These are phyloP conservation scores for Arachis monticola DNA, from an alignment of 331 rosid genomes.

Conservation along the genomic window DNA sequence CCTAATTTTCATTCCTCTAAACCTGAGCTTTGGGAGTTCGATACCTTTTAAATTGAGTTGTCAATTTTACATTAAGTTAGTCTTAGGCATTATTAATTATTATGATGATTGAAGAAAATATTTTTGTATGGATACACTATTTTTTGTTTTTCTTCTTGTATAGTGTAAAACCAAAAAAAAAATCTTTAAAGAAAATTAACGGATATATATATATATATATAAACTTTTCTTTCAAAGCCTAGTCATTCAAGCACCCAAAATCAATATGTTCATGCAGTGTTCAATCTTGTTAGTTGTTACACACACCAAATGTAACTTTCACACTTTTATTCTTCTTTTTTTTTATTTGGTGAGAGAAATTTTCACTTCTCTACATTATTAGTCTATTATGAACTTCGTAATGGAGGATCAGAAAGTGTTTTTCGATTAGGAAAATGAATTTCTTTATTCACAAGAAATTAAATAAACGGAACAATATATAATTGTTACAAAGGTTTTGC, in stretches of 20 bases:
- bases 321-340: neutral
- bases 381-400: neutral
- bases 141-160: no score
- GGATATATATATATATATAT: neutral
- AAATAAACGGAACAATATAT: neutral
- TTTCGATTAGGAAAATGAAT: neutral
- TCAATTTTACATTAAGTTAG: no score
- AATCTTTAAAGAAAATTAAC: neutral
- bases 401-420: neutral
- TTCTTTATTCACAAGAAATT: neutral
- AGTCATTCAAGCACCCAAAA: constrained; percentile 4
- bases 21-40: no score
- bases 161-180: no score
- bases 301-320: neutral
- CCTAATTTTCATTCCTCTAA: no score
- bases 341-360: neutral
- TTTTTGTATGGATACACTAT: no score
- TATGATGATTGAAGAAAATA: no score
- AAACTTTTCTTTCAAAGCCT: neutral
- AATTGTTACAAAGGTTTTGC: neutral
- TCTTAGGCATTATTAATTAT: no score
- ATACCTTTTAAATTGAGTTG: no score
- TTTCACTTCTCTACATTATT: neutral
- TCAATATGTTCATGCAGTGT: neutral
- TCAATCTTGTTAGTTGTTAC: neutral